Percentiles rank a stretch among this genome's conserved stretches.
These are phyloP conservation scores for Penicillium sp. DNA, from an alignment of 2,329 filamentous ascomycete genomes.

Conservation along the genomic window DNA sequence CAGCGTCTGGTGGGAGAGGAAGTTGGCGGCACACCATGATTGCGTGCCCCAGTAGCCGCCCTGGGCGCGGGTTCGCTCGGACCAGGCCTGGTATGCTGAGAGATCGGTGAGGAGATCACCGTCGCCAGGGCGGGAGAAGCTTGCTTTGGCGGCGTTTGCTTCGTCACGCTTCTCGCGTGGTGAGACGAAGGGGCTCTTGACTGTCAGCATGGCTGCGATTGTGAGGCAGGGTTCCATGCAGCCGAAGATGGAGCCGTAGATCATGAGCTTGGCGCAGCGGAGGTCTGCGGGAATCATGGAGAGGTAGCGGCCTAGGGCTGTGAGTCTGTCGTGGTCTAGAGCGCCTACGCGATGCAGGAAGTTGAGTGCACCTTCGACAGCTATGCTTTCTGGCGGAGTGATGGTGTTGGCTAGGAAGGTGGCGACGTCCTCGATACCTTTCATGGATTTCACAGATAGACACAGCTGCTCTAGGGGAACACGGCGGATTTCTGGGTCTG, in stretches of 20 bases:
- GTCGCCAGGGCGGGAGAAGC: conserved; percentile 67
- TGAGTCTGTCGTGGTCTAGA: conserved; percentile 79
- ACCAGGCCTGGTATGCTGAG: conserved; percentile 79
- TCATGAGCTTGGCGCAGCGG: conserved; percentile 88
- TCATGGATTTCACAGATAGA: conserved; percentile 89
- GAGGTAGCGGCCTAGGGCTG: conserved; percentile 87
- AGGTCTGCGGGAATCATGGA: conserved; percentile 93
- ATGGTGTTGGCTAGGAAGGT: conserved; percentile 80
- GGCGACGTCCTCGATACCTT: conserved; percentile 74
- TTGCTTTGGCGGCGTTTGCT: conserved; percentile 70
- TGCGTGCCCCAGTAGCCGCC: conserved; percentile 47
- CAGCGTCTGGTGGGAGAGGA: conserved; percentile 77
- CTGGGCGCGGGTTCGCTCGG: conserved; percentile 56
- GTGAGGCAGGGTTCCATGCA: conserved; percentile 86
- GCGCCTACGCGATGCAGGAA: conserved; percentile 83
- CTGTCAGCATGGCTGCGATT: conserved; percentile 88
- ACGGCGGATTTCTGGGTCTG: conserved; percentile 88
- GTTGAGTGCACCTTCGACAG: conserved; percentile 79
- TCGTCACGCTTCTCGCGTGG: conserved; percentile 80
- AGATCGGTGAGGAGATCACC: conserved; percentile 89
- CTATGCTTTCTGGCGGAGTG: conserved; percentile 80
- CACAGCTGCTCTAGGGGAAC: conserved; percentile 94
- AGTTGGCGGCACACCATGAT: conserved; percentile 80
- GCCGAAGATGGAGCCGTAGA: conserved; percentile 90
- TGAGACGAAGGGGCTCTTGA: conserved; percentile 79